Evolutionary conservation across 306 rosid genomes (phyloP).

Genomic region (Dalbergia cochinchinensis): DNA sequence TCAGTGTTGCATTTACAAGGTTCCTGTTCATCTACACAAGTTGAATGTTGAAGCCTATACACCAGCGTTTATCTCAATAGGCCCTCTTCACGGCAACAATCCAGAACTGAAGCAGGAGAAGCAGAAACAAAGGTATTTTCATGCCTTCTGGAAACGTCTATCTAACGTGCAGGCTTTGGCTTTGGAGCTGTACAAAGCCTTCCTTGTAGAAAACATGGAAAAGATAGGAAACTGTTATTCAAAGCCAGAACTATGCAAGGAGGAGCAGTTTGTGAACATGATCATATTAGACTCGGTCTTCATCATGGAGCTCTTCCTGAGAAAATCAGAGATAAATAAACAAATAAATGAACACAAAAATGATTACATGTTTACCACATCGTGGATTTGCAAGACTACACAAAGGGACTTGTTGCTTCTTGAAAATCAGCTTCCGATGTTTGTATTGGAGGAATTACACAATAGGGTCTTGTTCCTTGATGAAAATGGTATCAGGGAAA

Average conservation of each 20-base stretch:
- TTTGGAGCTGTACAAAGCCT: constrained; percentile 23
- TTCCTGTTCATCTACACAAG: constrained; percentile 31
- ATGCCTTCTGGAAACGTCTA: constrained; percentile 41
- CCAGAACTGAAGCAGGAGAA: constrained; percentile 34
- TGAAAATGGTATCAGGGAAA: neutral
- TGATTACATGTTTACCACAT: constrained; percentile 43
- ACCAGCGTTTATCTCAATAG: constrained; percentile 47
- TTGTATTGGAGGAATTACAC: constrained; percentile 40
- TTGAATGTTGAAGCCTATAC: constrained; percentile 41
- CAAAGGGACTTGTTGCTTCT: constrained; percentile 42
- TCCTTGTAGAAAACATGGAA: constrained; percentile 21
- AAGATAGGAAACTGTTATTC: constrained; percentile 27
- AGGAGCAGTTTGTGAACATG: constrained; percentile 28
- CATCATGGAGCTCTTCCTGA: constrained; percentile 45
- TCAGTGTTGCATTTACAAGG: constrained; percentile 49
- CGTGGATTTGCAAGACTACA: constrained; percentile 38
- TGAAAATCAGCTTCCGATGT: constrained; percentile 51
- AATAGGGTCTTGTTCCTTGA: neutral
- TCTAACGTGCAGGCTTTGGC: constrained; percentile 22
- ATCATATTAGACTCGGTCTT: constrained; percentile 43
- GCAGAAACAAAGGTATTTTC: constrained; percentile 44
- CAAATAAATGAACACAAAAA: neutral
- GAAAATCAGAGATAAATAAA: neutral
- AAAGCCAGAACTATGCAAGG: neutral
- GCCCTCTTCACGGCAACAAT: constrained; percentile 42